These are phyloP conservation scores for Stentor roeselii DNA, from an alignment of 73 alveolate species.

Conservation along the genomic window DNA sequence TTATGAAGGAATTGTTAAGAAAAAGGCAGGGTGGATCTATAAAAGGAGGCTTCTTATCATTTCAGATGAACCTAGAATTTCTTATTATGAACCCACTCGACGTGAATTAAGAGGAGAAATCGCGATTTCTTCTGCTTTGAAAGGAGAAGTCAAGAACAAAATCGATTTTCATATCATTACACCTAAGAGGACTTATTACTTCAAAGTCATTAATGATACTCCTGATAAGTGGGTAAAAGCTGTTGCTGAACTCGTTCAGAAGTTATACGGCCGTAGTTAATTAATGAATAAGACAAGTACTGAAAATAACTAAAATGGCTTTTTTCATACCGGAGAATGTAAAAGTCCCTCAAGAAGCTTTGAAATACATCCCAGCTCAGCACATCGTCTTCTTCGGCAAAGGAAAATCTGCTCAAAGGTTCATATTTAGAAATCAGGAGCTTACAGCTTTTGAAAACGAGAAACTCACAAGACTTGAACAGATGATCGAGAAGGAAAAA, in stretches of 20 bases:
- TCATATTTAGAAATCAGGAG: neutral
- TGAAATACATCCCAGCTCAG: neutral
- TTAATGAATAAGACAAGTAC: no score
- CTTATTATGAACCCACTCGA: slow-evolving; percentile 24
- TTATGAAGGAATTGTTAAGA: slow-evolving; percentile 4
- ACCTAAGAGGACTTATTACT: slow-evolving; percentile 24
- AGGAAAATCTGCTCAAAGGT: neutral
- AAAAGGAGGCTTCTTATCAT: neutral
- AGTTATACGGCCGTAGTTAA: slow-evolving; percentile 9
- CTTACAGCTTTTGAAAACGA: neutral
- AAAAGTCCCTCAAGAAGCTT: slow-evolving; percentile 11
- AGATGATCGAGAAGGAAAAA: neutral
- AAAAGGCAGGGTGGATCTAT: slow-evolving; percentile 26
- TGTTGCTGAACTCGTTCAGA: slow-evolving; percentile 12
- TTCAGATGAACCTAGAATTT: slow-evolving; percentile 30
- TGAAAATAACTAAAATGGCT: no score
- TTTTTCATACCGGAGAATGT: neutral
- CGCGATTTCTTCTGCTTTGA: slow-evolving; percentile 17
- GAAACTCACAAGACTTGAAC: neutral
- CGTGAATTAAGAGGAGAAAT: slow-evolving; percentile 6
- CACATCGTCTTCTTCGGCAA: neutral
- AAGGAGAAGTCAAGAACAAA: slow-evolving; percentile 3
- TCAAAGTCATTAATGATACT: slow-evolving; percentile 7
- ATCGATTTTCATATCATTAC: slow-evolving; percentile 27
- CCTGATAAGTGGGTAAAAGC: slow-evolving; percentile 23